Percentiles rank a stretch among this genome's conserved stretches.
Evolutionary conservation across 768 basidiomycete genomes (phyloP).

Genomic region (Lentinula sp.): DNA sequence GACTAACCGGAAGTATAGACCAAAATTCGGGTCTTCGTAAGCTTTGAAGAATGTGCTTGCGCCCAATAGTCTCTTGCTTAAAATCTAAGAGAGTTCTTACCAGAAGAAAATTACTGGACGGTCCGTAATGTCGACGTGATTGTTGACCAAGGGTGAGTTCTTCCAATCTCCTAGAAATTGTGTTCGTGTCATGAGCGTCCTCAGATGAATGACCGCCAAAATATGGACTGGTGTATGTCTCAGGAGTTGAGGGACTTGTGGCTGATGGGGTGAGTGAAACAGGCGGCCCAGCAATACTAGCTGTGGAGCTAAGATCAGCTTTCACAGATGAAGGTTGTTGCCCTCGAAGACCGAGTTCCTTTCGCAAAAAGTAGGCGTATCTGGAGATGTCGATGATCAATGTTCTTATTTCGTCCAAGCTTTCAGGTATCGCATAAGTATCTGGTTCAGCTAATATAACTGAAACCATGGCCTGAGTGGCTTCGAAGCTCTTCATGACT

Average conservation of each 20-base stretch:
- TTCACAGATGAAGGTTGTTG: not conserved
- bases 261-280: not conserved
- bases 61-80: not conserved
- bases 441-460: not conserved
- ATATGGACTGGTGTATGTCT: not conserved
- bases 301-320: not conserved
- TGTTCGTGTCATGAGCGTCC: not conserved
- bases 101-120: not conserved
- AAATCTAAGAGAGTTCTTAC: not conserved
- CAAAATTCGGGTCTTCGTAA: not conserved
- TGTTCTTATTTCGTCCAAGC: not conserved
- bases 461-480: not conserved
- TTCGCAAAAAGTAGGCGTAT: not conserved
- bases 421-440: not conserved
- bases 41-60: not conserved
- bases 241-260: not conserved
- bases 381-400: not conserved
- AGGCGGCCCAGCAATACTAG: not conserved
- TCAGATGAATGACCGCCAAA: not conserved
- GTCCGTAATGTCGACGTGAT: not conserved
- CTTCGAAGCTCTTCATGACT: conserved; percentile 10
- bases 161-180: not conserved
- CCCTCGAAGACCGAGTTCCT: not conserved
- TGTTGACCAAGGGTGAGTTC: not conserved
- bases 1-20: not conserved